Percentiles rank a stretch among this genome's conserved stretches.
Conservation (phyloP, 2,329 filamentous ascomycete species). For the Penicillium italicum region DNA sequence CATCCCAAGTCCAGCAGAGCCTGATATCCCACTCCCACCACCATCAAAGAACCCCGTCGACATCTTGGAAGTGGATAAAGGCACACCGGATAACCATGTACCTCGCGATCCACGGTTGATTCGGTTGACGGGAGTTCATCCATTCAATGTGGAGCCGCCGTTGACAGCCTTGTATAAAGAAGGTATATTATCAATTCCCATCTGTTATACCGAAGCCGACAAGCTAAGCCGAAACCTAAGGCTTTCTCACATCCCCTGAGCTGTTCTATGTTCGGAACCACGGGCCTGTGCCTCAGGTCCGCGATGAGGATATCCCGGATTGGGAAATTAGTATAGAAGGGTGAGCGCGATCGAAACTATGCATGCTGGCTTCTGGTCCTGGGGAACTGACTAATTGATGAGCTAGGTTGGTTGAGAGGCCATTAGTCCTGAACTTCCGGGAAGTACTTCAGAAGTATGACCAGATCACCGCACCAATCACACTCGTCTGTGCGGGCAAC, state of each 20-base stretch:
- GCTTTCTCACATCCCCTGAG: slow-evolving; percentile 82
- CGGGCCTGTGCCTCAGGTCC: slow-evolving; percentile 72
- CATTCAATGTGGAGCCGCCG: slow-evolving; percentile 86
- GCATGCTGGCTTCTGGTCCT: not conserved
- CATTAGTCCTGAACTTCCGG: slow-evolving; percentile 66
- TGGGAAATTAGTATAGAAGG: slow-evolving; percentile 86
- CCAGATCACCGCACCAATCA: slow-evolving; percentile 80
- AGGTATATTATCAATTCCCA: slow-evolving; percentile 31
- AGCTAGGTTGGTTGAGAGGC: slow-evolving; percentile 67
- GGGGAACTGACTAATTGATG: slow-evolving; percentile 15
- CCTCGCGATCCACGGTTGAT: slow-evolving; percentile 77
- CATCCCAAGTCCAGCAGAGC: slow-evolving; percentile 18
- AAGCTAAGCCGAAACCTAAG: slow-evolving; percentile 36
- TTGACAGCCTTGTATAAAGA: slow-evolving; percentile 71
- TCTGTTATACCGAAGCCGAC: not conserved
- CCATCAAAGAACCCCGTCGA: slow-evolving; percentile 54
- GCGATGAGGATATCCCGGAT: slow-evolving; percentile 66
- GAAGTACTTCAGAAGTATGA: slow-evolving; percentile 72
- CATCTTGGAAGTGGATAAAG: slow-evolving; percentile 70
- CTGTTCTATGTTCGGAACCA: slow-evolving; percentile 92
- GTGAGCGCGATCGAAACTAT: slow-evolving; percentile 22
- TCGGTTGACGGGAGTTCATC: slow-evolving; percentile 80
- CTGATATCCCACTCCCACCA: slow-evolving; percentile 66
- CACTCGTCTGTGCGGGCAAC: slow-evolving; percentile 88
- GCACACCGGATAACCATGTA: slow-evolving; percentile 80